Conservation (phyloP, 2,329 filamentous ascomycete genomes). For the Ascochyta pisi region DNA sequence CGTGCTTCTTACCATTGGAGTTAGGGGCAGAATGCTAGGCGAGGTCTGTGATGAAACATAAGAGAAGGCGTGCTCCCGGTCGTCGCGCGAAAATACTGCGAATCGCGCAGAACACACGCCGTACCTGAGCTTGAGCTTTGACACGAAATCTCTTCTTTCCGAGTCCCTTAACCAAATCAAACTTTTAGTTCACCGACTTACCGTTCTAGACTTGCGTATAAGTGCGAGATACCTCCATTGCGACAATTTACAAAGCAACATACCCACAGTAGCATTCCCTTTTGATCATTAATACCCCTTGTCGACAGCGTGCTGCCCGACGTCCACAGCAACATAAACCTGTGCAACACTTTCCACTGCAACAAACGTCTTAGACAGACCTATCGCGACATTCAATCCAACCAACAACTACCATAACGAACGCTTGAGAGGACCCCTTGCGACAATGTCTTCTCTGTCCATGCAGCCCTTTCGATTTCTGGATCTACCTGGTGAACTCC, state of each 20-base stretch:
- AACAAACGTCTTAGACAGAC: background rate
- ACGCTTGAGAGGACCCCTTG: background rate
- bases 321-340: background rate
- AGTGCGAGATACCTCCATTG: slow-evolving; percentile 28
- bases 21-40: slow-evolving; percentile 11
- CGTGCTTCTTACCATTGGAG: slow-evolving; percentile 11
- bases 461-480: slow-evolving; percentile 33
- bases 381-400: background rate
- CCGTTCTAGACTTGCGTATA: slow-evolving; percentile 28
- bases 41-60: slow-evolving; percentile 22
- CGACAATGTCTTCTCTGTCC: slow-evolving; percentile 24
- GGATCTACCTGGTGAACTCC: slow-evolving; percentile 36
- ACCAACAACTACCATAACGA: background rate
- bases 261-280: slow-evolving; percentile 4
- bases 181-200: slow-evolving; percentile 16
- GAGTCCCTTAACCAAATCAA: slow-evolving; percentile 14
- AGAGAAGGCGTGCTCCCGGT: slow-evolving; percentile 31
- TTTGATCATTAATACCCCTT: slow-evolving; percentile 7
- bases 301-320: slow-evolving; percentile 17
- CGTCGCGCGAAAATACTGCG: slow-evolving; percentile 27
- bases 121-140: slow-evolving; percentile 18
- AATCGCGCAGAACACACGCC: slow-evolving; percentile 5
- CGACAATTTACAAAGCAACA: slow-evolving; percentile 25
- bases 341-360: background rate
- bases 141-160: slow-evolving; percentile 28